Base-by-base conservation (phyloP, 140 eudicot species). In the Flaveria floridana region DNA sequence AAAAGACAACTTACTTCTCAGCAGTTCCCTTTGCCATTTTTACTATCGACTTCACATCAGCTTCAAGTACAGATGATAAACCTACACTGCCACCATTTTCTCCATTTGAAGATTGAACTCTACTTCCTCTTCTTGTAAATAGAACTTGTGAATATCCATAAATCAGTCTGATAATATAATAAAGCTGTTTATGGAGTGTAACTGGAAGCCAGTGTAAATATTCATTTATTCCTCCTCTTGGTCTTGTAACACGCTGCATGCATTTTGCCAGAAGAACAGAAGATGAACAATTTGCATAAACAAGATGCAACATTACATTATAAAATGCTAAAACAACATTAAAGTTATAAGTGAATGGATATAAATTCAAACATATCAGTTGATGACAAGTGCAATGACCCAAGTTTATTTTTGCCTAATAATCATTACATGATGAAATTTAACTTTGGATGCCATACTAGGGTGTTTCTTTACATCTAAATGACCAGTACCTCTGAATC, bases 141-240 rank as follows among this genome's bases (percentile, higher is more conserved):
- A 90, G 73, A 65, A 80, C 71, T 65, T 15, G 82, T 57, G 93
- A 85, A 81, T 81, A 87, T 19, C 84, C 83, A 89, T 21, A 89
- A 56, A 93, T 82, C 82, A 66, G 91, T 71, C 85, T 85, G 46
- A 93, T 72, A 64, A 93, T 80, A 81, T 81, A 86, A 78, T 90
- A 84, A 68, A 90, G 44, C 81, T 86, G 87, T 79, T 93, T 86
- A 83, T 93, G 98, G 44, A 93, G 34, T 83, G 91, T 89, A 78
- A 93, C 93, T 20, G 98, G 98, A 65, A 93, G 95, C 95, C 98
- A 93, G 67, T 83, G 95, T 65, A 93, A 80, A 84, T 86, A 93
- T 41, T 93, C 98, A 82, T 93, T 90, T 63, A 93, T 78, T 73
- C 98, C 98, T 79, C 98, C 98, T 53, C 86, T 86, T 68, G 98